Evolutionary conservation across 352 stramenopile genomes (phyloP).

Genomic region (Ophiocytium majus): DNA sequence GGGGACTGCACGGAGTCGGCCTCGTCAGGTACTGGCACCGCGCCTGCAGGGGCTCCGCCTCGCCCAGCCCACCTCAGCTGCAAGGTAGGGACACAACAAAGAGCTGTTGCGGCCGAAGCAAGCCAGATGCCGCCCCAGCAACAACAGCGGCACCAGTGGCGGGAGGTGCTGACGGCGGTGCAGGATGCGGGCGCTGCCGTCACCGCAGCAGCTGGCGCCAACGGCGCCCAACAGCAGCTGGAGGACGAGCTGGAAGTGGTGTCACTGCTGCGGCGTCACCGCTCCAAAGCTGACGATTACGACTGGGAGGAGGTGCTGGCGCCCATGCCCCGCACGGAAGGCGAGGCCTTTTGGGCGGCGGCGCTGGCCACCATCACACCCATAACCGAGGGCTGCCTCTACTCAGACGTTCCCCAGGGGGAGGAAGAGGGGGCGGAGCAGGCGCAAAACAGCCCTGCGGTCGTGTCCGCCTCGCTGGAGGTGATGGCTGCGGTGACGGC

Average conservation of each 20-base stretch:
- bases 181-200: no score
- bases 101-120: no score
- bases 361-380: conserved; percentile 24
- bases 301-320: conserved; percentile 42
- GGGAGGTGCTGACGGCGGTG: no score
- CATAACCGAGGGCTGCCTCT: conserved; percentile 27
- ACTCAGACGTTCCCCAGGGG: conserved; percentile 23
- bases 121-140: no score
- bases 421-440: conserved; percentile 24
- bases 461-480: conserved; percentile 26
- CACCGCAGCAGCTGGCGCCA: background rate
- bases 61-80: no score
- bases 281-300: conserved; percentile 20
- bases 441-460: background rate
- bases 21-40: no score
- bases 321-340: conserved; percentile 44
- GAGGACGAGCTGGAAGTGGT: conserved; percentile 10
- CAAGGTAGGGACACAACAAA: no score
- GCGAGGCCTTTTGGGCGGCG: conserved; percentile 29
- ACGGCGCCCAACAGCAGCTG: background rate
- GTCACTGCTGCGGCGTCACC: conserved; percentile 7
- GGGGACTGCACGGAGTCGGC: no score
- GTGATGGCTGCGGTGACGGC: conserved; percentile 17
- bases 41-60: no score
- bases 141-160: no score